Conservation (phyloP, 1,284 basidiomycete genomes). For the Papiliotrema flavescens region DNA sequence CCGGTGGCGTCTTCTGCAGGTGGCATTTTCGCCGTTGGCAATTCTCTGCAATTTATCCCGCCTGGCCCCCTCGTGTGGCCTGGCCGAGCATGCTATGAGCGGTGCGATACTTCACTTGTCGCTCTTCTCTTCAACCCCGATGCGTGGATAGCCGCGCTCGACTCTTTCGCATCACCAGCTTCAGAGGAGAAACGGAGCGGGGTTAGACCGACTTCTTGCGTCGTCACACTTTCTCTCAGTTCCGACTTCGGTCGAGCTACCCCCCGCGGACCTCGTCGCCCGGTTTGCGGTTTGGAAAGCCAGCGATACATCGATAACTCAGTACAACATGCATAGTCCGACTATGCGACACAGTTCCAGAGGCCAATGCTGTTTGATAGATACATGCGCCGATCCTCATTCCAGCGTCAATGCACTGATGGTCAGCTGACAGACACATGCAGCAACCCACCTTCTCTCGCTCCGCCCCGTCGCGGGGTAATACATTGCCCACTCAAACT, state of each 20-base stretch:
- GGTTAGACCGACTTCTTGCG: slow-evolving; percentile 15
- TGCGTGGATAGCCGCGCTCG: slow-evolving; percentile 21
- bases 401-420: slow-evolving; percentile 32
- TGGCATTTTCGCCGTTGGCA: neutral
- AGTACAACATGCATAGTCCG: slow-evolving; percentile 1
- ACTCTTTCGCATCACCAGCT: slow-evolving; percentile 12
- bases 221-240: neutral
- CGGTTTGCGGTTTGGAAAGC: too few relatives aligned
- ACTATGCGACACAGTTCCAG: neutral
- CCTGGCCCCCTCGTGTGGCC: neutral
- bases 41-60: slow-evolving; percentile 3
- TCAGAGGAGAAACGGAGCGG: slow-evolving; percentile 39
- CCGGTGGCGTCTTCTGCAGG: neutral
- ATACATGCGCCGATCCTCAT: too few relatives aligned
- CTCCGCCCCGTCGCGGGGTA: slow-evolving; percentile 57
- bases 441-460: slow-evolving; percentile 39
- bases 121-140: slow-evolving; percentile 19
- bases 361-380: neutral
- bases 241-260: neutral
- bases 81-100: neutral
- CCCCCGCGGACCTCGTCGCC: neutral
- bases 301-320: too few relatives aligned
- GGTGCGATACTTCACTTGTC: neutral
- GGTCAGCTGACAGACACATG: neutral
- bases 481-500: slow-evolving; percentile 82